Evolutionary conservation across 2,329 filamentous ascomycete genomes (phyloP), one percentile per base, ranked within the genome.

Genomic region (Penicillium sp.): DNA sequence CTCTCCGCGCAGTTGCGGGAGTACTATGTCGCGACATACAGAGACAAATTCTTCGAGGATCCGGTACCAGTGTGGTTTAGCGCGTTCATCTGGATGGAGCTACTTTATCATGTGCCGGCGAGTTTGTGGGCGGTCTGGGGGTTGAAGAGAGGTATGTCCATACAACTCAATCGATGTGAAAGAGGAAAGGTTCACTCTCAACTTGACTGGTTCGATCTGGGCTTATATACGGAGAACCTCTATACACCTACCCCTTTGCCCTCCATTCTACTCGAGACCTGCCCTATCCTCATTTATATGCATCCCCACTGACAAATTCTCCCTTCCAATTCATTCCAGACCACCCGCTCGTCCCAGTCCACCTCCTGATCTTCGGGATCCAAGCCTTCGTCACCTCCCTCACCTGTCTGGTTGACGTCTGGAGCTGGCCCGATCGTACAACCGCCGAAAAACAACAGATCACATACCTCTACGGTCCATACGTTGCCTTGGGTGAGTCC

Each of bases 351-450:
- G 66, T 87, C 4, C 85, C 87, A 0, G 73, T 89, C 0, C 83
- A 87, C 54, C 77, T 90, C 0, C 80, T 90, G 1, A 75, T 86
- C 2, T 89, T 85, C 66, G 83, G 84, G 0, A 73, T 85, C 10
- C 82, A 89, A 68, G 84, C 86, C 0, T 84, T 82, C 38, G 64
- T 89, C 58, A 89, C 87, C 1, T 89, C 88, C 0, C 68, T 85
- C 45, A 85, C 85, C 0, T 90, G 87, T 68, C 80, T 90, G 49
- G 80, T 82, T 1, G 87, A 90, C 59, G 85, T 84, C 65, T 76
- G 84, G 74, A 80, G 78, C 64, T 90, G 87, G 85, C 71, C 73
- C 2, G 78, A 78, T 51, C 78, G 82, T 33, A 75, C 76, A 0
- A 64, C 71, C 1, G 70, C 68, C 2, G 77, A 85, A 66, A 86